A percentile compares a stretch with the other conserved stretches of the same genome.
Evolutionary conservation across 257 asterid genomes (phyloP).

Genomic region (Paraleonurus japonicus): DNA sequence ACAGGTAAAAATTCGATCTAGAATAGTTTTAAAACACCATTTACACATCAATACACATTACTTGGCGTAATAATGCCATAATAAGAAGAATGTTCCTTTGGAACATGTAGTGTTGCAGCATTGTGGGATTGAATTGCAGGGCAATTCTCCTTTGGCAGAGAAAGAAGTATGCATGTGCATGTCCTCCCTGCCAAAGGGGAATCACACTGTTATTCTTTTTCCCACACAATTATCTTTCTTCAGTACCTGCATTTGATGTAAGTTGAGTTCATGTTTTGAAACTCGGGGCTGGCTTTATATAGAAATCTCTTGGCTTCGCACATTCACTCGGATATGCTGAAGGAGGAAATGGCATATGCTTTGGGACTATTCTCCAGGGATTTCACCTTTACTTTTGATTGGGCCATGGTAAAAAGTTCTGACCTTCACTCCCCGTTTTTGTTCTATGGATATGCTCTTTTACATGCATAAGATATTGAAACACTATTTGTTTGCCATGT

Average conservation of each 20-base stretch:
- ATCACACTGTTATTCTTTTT: constrained; percentile 48
- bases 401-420: constrained; percentile 36
- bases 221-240: constrained; percentile 32
- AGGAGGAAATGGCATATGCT: constrained; percentile 46
- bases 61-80: not conserved
- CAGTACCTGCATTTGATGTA: constrained; percentile 7
- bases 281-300: constrained; percentile 25
- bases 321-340: constrained; percentile 54
- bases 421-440: constrained; percentile 30
- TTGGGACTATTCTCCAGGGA: constrained; percentile 30
- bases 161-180: constrained; percentile 44
- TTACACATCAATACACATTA: not conserved
- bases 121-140: constrained; percentile 59
- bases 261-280: constrained; percentile 16
- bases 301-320: constrained; percentile 21
- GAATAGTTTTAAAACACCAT: not conserved
- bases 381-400: constrained; percentile 31
- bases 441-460: constrained; percentile 48
- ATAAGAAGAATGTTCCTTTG: not conserved
- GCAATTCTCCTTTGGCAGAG: constrained; percentile 89
- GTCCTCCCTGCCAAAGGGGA: constrained; percentile 47
- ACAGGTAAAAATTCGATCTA: constrained; percentile 5
- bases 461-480: constrained; percentile 22
- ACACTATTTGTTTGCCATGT: constrained; percentile 18
- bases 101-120: constrained; percentile 21